Base-by-base conservation (phyloP, 176 grass and related monocot species). In the Carex cristatella region DNA sequence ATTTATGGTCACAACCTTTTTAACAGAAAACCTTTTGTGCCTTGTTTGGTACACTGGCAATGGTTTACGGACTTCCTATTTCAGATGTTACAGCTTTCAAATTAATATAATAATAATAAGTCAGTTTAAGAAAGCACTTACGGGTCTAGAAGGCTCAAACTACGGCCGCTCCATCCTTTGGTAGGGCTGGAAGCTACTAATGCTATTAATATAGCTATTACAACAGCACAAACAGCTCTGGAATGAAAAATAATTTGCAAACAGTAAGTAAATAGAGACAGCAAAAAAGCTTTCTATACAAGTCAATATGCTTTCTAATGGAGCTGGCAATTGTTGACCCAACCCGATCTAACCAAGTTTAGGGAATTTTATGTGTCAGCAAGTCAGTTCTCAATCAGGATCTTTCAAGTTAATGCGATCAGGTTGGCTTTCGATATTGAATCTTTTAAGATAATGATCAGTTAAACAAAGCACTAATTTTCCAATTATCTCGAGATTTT, bases 121-220 rank as follows among this genome's bases (percentile, higher is more conserved):
- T 59, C 82, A 23, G 65, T 12, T 19, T 37, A 60, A 86, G 10
- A 79, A 59, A 79, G n/a, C 6, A 88, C 91, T 92, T 94, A 99
- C 97, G 97, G 97, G 46, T 99, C 97, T 85, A 99, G 93, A 84
- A 99, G 89, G 84, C 97, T 99, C 88, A 99, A 94, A 89, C 97
- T 99, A 79, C 97, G 97, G 13, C 97, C 97, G 27, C 97, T 99
- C 97, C 97, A 99, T 79, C 97, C 97, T 91, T 96, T 99, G 64
- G 97, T 99, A 85, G 97, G 97, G 85, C 97, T 99, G 85, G 97
- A 99, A 81, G 97, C 97, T 71, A 99, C 97, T 90, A 99, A 66
- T 44, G 97, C 97, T 8, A 94, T 66, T 28, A 99, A 90, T 77
- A 96, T 92, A 85, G 97, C 93, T 86, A 99, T 61, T 18, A 91